These are phyloP conservation scores for Gynochthodes officinalis DNA, from an alignment of 257 asterid species.

Conservation along the genomic window DNA sequence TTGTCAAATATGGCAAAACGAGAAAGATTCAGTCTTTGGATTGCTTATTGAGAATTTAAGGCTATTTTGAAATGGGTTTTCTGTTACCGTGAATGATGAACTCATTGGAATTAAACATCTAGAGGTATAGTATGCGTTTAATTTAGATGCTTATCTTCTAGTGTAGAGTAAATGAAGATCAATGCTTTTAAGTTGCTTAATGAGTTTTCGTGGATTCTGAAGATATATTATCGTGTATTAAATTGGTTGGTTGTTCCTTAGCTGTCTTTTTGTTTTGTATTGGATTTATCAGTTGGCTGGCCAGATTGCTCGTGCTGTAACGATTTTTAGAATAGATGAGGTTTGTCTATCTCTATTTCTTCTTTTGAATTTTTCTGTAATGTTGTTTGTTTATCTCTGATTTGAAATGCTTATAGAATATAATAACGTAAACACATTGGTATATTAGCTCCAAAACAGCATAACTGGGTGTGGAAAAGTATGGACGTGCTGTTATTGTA, in stretches of 20 bases:
- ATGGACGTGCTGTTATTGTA: not conserved
- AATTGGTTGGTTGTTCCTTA: not conserved
- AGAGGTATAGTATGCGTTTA: not conserved
- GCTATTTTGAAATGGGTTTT: constrained; percentile 8
- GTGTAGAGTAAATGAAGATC: not conserved
- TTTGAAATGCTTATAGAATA: not conserved
- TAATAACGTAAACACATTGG: not conserved
- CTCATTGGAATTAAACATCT: not conserved
- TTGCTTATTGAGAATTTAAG: not conserved
- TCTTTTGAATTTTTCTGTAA: not conserved
- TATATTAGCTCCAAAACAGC: not conserved
- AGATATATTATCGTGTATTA: not conserved
- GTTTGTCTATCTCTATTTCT: constrained; percentile 28
- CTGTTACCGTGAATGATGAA: not conserved
- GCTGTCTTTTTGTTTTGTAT: not conserved
- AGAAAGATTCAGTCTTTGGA: constrained; percentile 1
- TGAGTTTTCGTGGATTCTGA: not conserved
- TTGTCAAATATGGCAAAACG: not conserved
- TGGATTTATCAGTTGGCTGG: constrained; percentile 71
- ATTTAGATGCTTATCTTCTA: not conserved
- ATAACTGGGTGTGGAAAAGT: not conserved
- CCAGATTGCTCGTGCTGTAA: constrained; percentile 93
- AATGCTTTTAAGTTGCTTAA: not conserved
- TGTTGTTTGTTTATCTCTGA: not conserved
- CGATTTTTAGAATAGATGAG: constrained; percentile 89